Evolutionary conservation across 192 early-diverging fungal species (phyloP).

Genomic region (Umbelopsis isabellina): DNA sequence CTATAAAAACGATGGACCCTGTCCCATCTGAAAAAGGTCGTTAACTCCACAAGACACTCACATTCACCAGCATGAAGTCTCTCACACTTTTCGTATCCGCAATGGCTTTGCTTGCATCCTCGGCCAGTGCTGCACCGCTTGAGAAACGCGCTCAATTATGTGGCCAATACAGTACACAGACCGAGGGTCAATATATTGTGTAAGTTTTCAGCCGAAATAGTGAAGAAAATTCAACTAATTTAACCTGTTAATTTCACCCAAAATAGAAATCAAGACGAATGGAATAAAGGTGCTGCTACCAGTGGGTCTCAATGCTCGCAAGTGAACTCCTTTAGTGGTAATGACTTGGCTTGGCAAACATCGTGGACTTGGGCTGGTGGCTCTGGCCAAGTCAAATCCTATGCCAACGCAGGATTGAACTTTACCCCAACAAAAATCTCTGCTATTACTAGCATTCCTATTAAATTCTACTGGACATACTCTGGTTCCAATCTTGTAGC

Average conservation of each 20-base stretch:
- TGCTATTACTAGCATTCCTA: not conserved
- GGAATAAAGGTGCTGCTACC: not conserved
- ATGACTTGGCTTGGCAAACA: constrained; percentile 1
- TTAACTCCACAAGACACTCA: not conserved
- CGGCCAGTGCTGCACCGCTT: not conserved
- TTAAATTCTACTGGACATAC: constrained; percentile 15
- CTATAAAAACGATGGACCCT: no score
- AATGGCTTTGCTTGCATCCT: not conserved
- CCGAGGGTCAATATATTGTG: not conserved
- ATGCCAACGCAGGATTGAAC: constrained; percentile 7
- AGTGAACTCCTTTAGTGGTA: not conserved
- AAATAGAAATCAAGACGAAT: constrained; percentile 1
- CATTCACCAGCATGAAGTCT: not conserved
- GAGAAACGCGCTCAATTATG: constrained; percentile 1
- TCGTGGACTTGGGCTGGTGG: constrained; percentile 13
- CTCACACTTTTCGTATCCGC: constrained; percentile 14
- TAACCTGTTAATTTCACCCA: no score
- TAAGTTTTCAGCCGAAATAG: no score
- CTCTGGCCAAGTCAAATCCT: constrained; percentile 17
- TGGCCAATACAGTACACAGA: not conserved
- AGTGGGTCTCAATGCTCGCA: constrained; percentile 11
- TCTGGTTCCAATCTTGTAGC: not conserved
- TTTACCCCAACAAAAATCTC: constrained; percentile 10
- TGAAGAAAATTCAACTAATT: no score
- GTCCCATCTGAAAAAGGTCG: not conserved